Evolutionary conservation across 306 rosid genomes (phyloP), one percentile per base, ranked within the genome.

Genomic region (Quercus variabilis): DNA sequence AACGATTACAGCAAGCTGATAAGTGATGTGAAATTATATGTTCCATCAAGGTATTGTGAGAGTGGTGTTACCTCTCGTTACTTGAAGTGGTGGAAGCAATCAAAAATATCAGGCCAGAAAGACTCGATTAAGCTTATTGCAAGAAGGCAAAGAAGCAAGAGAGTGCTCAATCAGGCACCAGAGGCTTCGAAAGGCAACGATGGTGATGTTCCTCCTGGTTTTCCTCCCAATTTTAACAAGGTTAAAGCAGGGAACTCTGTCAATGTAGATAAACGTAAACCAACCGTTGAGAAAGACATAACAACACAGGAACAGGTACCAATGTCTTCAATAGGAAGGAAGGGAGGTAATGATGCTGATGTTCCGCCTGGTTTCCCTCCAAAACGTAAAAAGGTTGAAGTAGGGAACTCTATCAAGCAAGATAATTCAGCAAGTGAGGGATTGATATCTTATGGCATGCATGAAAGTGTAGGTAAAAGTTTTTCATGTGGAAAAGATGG

Each of bases 21-120:
- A 12, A 72, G 68, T 4, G 56, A 62, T 15, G 30, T 19, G 25
- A 78, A n/a, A n/a, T 56, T 89, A 49, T 85, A 74, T 20, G 74
- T 88, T 55, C 92, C 89, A 18, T 75, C 86, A 0, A 41, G 79
- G 71, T 68, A 67, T 63, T 82, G 73, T 41, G 71, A 80, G 80
- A 84, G 78, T 3, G 85, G 38, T 7, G 28, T 71, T 14, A 19
- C 59, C 58, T 35, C 17, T 19, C 55, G 52, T 18, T 69, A 70
- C 33, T 41, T 70, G 57, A 15, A 69, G 21, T 70, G 81, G 81
- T 70, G 76, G 81, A 57, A 41, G 21, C 58, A 57, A 46, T 78
- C 71, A 30, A 41, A 41, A 41, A 69, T 23, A 33, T 33, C 23
- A 5, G 56, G 75, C 19, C 30, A 3, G 17, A 57, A 17, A 2